Evolutionary conservation across 2,329 filamentous ascomycete species (phyloP), one percentile per base, ranked within the genome.

Genomic region (Fonsecaea monophora): DNA sequence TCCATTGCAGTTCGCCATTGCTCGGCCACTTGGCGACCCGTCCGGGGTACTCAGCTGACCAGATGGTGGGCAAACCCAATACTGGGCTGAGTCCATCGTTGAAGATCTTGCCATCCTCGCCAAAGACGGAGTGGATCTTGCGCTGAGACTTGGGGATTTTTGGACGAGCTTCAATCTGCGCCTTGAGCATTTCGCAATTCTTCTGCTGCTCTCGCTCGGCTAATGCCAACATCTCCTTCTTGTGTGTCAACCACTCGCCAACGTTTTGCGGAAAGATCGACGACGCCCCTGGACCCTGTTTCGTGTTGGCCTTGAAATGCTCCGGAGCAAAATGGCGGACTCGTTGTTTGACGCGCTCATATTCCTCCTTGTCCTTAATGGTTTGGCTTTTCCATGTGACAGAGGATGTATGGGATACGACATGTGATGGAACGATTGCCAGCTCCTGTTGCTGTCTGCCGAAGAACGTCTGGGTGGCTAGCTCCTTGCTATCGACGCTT

Each of bases 281-380:
- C 12, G 67, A 65, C 2, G 54, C 60, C 5, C 21, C 55, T 15
- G 18, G n/a, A 48, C 54, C 45, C 18, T 59, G 67, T 38, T 59
- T 69, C 37, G 69, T 59, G 8, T 67, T 54, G 34, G 53, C 25
- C 48, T 62, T 61, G 48, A 71, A 68, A 35, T 66, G 62, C 53
- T 69, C 67, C 1, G 69, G 69, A 4, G 67, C 67, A 59, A 71
- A 53, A 53, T 68, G 67, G 8, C 65, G 55, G 53, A 71, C 67
- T 2, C 67, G 67, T 34, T 68, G 67, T 37, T 60, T 61, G 35
- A 68, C 32, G 30, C 69, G 59, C 45, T 69, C 65, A 37, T 55
- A 71, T 32, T 71, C 69, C 53, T 71, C 69, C 32, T 68, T 66
- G 21, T 67, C 67, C 21, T 62, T 67, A n/a, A 69, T 38, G 34